phyloP scores from a whole-genome alignment of 2,329 filamentous ascomycete genomes.

The Pezicula radicicola region DNA sequence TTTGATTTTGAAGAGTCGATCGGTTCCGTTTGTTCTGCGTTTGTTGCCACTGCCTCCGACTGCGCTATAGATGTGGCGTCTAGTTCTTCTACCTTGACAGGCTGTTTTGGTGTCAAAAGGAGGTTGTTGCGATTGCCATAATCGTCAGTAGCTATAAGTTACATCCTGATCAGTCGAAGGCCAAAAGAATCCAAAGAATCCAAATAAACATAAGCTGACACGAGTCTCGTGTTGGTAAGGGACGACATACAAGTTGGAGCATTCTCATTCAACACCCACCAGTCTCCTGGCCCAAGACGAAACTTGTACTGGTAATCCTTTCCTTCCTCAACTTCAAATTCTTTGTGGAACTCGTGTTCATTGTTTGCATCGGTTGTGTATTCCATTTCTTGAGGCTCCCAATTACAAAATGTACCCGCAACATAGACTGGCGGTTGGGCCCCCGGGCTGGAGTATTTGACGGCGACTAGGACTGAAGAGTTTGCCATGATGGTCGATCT shows the following conservation, averaged over 20 bases:
- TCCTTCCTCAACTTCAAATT: conserved; percentile 51
- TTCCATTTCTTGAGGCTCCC: conserved; percentile 66
- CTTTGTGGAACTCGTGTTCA: conserved; percentile 56
- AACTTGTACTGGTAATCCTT: conserved; percentile 74
- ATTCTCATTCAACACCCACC: conserved; percentile 67
- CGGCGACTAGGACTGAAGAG: conserved; percentile 37
- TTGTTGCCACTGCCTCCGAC: not conserved
- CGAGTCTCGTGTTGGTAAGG: not conserved
- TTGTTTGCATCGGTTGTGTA: conserved; percentile 45
- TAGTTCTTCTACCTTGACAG: not conserved
- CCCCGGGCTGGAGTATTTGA: conserved; percentile 59
- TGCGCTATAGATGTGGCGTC: not conserved
- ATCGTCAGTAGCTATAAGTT: conserved; percentile 39
- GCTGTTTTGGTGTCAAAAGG: conserved; percentile 29
- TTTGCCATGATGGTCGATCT: conserved; percentile 28
- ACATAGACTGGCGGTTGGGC: conserved; percentile 67
- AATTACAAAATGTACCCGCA: conserved; percentile 66
- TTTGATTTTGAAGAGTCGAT: not conserved
- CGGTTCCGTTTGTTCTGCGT: not conserved
- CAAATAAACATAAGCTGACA: not conserved
- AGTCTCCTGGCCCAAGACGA: conserved; percentile 61
- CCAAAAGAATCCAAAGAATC: not conserved
- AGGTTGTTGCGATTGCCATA: conserved; percentile 52
- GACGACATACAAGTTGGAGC: conserved; percentile 51
- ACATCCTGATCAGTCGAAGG: conserved; percentile 1